Percentiles rank a stretch among this genome's conserved stretches.
These are phyloP conservation scores for Picochlorum sp. DNA, from an alignment of 139 green algal species.

Conservation along the genomic window DNA sequence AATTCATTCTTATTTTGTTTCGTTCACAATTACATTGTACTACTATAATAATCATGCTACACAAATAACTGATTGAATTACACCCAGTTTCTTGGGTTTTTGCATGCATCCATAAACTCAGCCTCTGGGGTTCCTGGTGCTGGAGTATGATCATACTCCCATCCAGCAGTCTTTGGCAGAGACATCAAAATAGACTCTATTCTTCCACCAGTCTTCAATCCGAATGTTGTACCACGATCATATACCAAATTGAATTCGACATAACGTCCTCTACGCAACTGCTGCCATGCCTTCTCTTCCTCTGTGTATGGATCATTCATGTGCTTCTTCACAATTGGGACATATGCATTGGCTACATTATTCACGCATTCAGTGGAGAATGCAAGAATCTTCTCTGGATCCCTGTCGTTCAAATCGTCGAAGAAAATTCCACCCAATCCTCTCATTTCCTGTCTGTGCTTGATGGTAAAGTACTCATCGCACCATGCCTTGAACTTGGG, in stretches of 20 bases:
- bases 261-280: slow-evolving; percentile 75
- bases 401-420: slow-evolving; percentile 88
- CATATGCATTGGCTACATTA: slow-evolving; percentile 71
- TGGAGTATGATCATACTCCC: slow-evolving; percentile 82
- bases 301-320: slow-evolving; percentile 81
- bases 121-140: slow-evolving; percentile 63
- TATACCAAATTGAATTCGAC: slow-evolving; percentile 99
- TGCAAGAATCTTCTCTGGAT: slow-evolving; percentile 56
- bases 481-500: slow-evolving; percentile 87
- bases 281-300: slow-evolving; percentile 94
- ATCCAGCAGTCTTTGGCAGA: slow-evolving; percentile 65
- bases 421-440: slow-evolving; percentile 98
- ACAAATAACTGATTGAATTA: background rate
- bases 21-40: background rate
- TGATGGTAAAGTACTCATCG: slow-evolving; percentile 99
- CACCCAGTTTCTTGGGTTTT: slow-evolving; percentile 52
- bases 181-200: slow-evolving; percentile 96
- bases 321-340: slow-evolving; percentile 84
- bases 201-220: slow-evolving; percentile 92
- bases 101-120: slow-evolving; percentile 74
- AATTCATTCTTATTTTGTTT: slow-evolving; percentile 12
- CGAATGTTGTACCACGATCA: slow-evolving; percentile 96
- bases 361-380: slow-evolving; percentile 77
- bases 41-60: background rate
- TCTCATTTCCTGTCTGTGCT: slow-evolving; percentile 77